Evolutionary conservation across 495 filamentous ascomycete genomes (phyloP).

Genomic region (Lineolata rhizophorae): DNA sequence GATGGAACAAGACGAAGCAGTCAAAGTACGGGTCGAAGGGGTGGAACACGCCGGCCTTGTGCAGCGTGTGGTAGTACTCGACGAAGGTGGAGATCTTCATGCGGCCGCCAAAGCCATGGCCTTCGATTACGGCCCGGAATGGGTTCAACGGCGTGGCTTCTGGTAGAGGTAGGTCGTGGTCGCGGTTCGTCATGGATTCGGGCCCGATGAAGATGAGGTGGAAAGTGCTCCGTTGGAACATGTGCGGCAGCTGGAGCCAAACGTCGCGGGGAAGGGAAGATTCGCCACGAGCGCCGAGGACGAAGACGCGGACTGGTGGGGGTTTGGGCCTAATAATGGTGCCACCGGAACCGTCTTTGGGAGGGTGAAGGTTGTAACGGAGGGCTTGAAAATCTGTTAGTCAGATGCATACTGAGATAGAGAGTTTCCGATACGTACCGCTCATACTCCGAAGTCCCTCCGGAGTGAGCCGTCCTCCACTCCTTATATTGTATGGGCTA

Average conservation of each 20-base stretch:
- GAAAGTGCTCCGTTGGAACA: conserved; percentile 63
- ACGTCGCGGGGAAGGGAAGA: conserved; percentile 84
- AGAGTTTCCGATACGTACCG: too few species aligned
- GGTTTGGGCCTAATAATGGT: conserved; percentile 61
- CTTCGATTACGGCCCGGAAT: conserved; percentile 79
- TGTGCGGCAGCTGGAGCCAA: conserved; percentile 76
- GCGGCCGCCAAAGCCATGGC: conserved; percentile 54
- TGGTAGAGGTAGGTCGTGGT: conserved; percentile 76
- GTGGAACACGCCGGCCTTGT: conserved; percentile 67
- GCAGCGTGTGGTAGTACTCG: conserved; percentile 94
- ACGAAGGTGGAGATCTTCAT: conserved; percentile 95
- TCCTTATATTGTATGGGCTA: conserved; percentile 66
- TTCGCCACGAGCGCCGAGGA: conserved; percentile 87
- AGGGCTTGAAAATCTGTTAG: conserved; percentile 34
- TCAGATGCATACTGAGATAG: too few species aligned
- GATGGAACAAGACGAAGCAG: conserved; percentile 88
- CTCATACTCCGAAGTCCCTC: conserved; percentile 86
- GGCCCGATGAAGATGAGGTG: conserved; percentile 91
- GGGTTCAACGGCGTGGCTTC: conserved; percentile 65
- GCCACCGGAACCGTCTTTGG: conserved; percentile 46
- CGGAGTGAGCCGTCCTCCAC: conserved; percentile 46
- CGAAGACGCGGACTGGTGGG: conserved; percentile 76
- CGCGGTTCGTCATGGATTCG: conserved; percentile 79
- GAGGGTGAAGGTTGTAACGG: conserved; percentile 81
- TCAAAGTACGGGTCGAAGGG: conserved; percentile 98